These are phyloP conservation scores for Chaetomium strumarium DNA, from an alignment of 2,329 filamentous ascomycete species.

Conservation along the genomic window DNA sequence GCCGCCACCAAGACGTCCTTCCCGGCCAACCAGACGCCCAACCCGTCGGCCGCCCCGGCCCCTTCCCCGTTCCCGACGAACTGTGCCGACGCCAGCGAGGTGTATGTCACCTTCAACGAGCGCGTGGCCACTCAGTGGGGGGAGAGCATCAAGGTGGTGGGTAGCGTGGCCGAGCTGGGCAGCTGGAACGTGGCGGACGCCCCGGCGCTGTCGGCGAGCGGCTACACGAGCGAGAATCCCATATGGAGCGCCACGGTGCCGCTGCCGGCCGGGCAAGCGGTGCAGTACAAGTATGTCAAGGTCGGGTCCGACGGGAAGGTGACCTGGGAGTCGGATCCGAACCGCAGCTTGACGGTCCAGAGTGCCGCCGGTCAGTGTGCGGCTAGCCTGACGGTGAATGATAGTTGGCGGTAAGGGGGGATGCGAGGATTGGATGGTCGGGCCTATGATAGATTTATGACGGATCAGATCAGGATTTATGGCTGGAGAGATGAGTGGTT, in stretches of 20 bases:
- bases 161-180: slow-evolving; percentile 54
- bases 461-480: neutral
- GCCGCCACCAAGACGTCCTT: slow-evolving; percentile 43
- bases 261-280: slow-evolving; percentile 47
- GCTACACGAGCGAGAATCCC: slow-evolving; percentile 54
- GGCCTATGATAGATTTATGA: neutral
- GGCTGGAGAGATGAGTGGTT: neutral
- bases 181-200: slow-evolving; percentile 53
- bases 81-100: slow-evolving; percentile 38
- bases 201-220: slow-evolving; percentile 49
- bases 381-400: slow-evolving; percentile 17
- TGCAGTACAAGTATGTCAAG: slow-evolving; percentile 66
- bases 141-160: slow-evolving; percentile 60
- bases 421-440: neutral
- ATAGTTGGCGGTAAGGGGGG: slow-evolving; percentile 9
- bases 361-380: slow-evolving; percentile 23
- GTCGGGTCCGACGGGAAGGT: slow-evolving; percentile 48
- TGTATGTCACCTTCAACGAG: slow-evolving; percentile 59
- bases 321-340: slow-evolving; percentile 59
- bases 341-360: slow-evolving; percentile 37
- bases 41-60: slow-evolving; percentile 27
- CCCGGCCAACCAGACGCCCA: slow-evolving; percentile 44
- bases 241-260: slow-evolving; percentile 55
- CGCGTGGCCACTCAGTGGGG: slow-evolving; percentile 52
- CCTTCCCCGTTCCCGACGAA: slow-evolving; percentile 27